These are phyloP conservation scores for Turritis glabra DNA, from an alignment of 345 rosid species.

Conservation along the genomic window DNA sequence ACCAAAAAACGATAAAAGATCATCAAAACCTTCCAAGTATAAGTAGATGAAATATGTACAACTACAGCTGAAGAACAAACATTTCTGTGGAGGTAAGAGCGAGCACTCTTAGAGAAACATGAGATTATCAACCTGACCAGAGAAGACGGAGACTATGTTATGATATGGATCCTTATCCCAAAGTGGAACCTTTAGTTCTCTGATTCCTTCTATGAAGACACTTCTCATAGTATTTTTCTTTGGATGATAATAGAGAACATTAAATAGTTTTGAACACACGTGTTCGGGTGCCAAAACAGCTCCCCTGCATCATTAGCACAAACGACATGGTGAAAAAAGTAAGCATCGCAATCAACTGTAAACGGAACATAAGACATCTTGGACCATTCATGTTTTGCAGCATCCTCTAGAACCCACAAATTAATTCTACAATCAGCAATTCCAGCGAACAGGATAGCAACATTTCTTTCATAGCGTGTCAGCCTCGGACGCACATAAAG, in stretches of 20 bases:
- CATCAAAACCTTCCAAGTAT: neutral
- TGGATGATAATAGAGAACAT: conserved; percentile 17
- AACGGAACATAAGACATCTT: neutral
- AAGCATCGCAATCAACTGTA: neutral
- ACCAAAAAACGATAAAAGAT: neutral
- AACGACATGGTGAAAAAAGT: neutral
- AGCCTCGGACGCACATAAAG: neutral
- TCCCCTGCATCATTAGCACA: neutral
- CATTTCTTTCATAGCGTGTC: conserved; percentile 12
- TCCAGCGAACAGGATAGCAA: neutral
- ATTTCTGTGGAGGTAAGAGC: neutral
- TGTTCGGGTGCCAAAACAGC: neutral
- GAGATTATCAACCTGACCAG: neutral
- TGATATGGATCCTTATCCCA: neutral
- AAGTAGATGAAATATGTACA: neutral
- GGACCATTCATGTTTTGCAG: conserved; percentile 1
- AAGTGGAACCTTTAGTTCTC: neutral
- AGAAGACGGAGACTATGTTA: neutral
- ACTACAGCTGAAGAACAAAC: neutral
- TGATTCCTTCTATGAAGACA: conserved; percentile 2
- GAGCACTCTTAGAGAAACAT: neutral
- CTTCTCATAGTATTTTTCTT: conserved; percentile 1
- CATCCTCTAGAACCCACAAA: conserved; percentile 20
- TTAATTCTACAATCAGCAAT: neutral
- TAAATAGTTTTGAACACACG: neutral